phyloP scores from a whole-genome alignment of 495 filamentous ascomycete species.

The Lophium mytilinum region DNA sequence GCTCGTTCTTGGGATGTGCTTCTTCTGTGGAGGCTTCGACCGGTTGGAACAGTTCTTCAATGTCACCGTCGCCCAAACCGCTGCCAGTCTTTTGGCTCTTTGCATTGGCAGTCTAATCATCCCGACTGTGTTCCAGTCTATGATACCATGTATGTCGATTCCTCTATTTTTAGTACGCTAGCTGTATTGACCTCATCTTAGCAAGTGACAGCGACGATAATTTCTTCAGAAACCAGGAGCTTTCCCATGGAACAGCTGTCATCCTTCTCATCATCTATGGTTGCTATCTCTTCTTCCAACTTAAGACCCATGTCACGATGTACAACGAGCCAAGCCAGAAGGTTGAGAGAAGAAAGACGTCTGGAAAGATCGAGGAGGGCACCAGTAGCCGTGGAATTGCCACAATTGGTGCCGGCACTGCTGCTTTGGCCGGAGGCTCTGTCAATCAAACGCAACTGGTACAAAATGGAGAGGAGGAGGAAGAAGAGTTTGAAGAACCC shows the following conservation, averaged over 20 bases:
- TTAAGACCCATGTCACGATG: constrained; percentile 24
- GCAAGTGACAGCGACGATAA: too few relatives aligned
- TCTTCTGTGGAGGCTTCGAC: constrained; percentile 79
- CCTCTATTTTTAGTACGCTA: neutral
- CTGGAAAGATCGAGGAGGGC: constrained; percentile 48
- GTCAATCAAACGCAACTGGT: constrained; percentile 41
- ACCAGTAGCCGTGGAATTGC: constrained; percentile 50
- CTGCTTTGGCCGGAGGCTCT: constrained; percentile 36
- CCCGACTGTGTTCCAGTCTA: constrained; percentile 68
- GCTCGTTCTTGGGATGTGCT: constrained; percentile 87
- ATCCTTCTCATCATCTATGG: constrained; percentile 24
- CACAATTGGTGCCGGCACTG: constrained; percentile 48
- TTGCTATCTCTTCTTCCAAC: constrained; percentile 26
- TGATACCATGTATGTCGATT: constrained; percentile 5
- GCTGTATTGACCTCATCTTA: neutral
- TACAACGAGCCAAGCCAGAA: constrained; percentile 56
- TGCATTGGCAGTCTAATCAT: constrained; percentile 77
- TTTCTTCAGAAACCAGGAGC: neutral
- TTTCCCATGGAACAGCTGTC: constrained; percentile 23
- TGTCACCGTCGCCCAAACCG: constrained; percentile 85
- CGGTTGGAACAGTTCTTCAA: constrained; percentile 85
- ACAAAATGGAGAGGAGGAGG: constrained; percentile 41
- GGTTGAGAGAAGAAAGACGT: constrained; percentile 41
- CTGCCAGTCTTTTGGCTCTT: constrained; percentile 70
- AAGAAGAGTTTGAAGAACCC: constrained; percentile 59